Percentiles rank a stretch among this genome's conserved stretches.
These are phyloP conservation scores for Orbilia javanica DNA, from an alignment of 2,329 filamentous ascomycete species.

Conservation along the genomic window DNA sequence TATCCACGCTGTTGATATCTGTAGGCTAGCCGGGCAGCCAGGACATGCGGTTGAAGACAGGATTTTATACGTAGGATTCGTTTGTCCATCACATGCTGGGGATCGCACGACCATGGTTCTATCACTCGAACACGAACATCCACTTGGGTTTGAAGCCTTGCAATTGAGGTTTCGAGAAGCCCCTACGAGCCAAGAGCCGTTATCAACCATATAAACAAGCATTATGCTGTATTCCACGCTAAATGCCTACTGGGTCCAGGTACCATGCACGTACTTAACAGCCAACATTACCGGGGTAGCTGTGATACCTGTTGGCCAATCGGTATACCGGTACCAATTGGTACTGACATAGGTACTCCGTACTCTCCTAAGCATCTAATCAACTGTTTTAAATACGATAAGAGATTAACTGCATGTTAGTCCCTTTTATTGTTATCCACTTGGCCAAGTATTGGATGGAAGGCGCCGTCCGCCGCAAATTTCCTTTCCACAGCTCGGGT, in stretches of 20 bases:
- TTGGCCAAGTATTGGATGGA: constrained; percentile 9
- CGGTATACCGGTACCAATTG: too few species aligned
- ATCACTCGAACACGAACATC: too few species aligned
- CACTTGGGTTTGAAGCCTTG: too few species aligned
- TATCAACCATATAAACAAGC: background rate
- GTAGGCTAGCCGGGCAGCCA: constrained; percentile 50
- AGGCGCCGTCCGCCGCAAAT: constrained; percentile 38
- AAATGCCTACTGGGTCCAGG: too few species aligned
- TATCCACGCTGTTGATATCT: constrained; percentile 49
- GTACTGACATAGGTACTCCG: too few species aligned
- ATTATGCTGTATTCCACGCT: too few species aligned
- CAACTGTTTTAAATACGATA: too few species aligned
- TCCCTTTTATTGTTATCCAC: background rate
- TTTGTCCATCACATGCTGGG: constrained; percentile 47
- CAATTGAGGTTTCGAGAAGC: too few species aligned
- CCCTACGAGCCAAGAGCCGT: background rate
- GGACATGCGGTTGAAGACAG: constrained; percentile 43
- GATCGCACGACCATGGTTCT: background rate
- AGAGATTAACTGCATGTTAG: too few species aligned
- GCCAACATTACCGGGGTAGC: too few species aligned
- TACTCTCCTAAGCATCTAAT: too few species aligned
- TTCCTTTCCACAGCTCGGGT: background rate
- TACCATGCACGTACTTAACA: background rate
- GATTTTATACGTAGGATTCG: constrained; percentile 43
- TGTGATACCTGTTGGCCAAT: too few species aligned